Evolutionary conservation across 2,329 filamentous ascomycete species (phyloP).

Genomic region (Colletotrichum tamarilloi): DNA sequence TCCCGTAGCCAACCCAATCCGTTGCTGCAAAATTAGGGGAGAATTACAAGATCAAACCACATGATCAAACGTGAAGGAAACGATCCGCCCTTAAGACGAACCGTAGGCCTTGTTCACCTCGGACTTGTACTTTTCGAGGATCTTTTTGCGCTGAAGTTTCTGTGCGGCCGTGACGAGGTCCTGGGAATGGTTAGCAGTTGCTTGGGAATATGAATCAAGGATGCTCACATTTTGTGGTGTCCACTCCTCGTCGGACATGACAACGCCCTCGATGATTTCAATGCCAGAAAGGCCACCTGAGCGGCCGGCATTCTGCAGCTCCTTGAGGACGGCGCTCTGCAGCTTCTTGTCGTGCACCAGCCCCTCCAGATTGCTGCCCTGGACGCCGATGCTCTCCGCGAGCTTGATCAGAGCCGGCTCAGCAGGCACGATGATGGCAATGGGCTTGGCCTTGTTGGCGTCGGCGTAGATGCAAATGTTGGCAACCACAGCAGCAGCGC

Average conservation of each 20-base stretch:
- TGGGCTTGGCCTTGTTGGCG: slow-evolving; percentile 60
- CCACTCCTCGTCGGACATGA: slow-evolving; percentile 80
- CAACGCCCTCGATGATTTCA: slow-evolving; percentile 78
- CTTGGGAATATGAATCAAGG: neutral
- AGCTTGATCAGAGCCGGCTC: slow-evolving; percentile 67
- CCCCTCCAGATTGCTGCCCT: slow-evolving; percentile 70
- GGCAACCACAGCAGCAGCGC: slow-evolving; percentile 60
- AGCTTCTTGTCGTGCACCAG: slow-evolving; percentile 76
- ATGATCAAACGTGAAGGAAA: slow-evolving; percentile 3
- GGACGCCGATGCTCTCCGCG: slow-evolving; percentile 53
- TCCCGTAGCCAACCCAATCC: slow-evolving; percentile 23
- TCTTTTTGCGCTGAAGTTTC: slow-evolving; percentile 78
- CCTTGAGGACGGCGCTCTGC: slow-evolving; percentile 70
- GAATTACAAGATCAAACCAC: slow-evolving; percentile 14
- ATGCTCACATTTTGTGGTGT: slow-evolving; percentile 76
- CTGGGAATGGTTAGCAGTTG: slow-evolving; percentile 52
- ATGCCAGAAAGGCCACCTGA: slow-evolving; percentile 73
- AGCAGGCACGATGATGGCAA: slow-evolving; percentile 67
- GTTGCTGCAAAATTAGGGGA: slow-evolving; percentile 13
- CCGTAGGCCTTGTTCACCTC: slow-evolving; percentile 72
- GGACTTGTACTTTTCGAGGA: slow-evolving; percentile 69
- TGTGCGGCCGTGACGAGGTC: slow-evolving; percentile 76
- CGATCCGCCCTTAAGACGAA: slow-evolving; percentile 36
- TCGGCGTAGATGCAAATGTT: slow-evolving; percentile 70
- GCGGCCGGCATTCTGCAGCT: slow-evolving; percentile 71